Evolutionary conservation across 1,284 basidiomycete species (phyloP).

Genomic region (Heterobasidion parviporum): DNA sequence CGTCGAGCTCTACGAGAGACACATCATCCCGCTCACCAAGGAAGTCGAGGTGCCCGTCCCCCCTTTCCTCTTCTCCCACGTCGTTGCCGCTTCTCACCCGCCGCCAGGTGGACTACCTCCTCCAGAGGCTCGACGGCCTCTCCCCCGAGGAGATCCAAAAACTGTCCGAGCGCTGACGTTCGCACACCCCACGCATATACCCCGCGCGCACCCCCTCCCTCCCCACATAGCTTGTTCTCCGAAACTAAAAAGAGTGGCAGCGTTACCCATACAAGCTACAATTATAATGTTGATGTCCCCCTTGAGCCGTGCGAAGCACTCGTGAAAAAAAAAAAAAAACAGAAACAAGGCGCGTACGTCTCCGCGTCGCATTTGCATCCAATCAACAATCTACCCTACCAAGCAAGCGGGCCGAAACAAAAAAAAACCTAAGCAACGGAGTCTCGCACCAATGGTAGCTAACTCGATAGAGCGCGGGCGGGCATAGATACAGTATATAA

Average conservation of each 20-base stretch:
- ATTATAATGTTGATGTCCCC: too few species aligned
- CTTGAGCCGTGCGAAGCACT: too few species aligned
- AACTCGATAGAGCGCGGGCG: not conserved
- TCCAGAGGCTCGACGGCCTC: slow-evolving; percentile 78
- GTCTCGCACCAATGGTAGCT: too few species aligned
- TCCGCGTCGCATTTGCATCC: too few species aligned
- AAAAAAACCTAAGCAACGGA: too few species aligned
- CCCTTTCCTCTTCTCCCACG: not conserved
- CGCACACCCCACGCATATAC: not conserved
- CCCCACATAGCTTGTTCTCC: too few species aligned
- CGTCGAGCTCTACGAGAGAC: slow-evolving; percentile 87
- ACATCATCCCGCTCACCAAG: slow-evolving; percentile 96
- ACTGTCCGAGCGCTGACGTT: slow-evolving; percentile 25
- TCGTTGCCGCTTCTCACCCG: not conserved
- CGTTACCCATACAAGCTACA: too few species aligned
- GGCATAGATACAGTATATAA: not conserved
- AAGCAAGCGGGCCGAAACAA: too few species aligned
- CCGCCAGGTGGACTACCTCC: slow-evolving; percentile 81
- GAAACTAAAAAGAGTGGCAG: too few species aligned
- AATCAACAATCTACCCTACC: too few species aligned
- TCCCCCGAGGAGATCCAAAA: slow-evolving; percentile 72
- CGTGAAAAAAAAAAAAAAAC: too few species aligned
- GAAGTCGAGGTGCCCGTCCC: slow-evolving; percentile 81
- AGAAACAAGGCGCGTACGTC: too few species aligned
- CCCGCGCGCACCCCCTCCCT: not conserved